Evolutionary conservation across 177 flowering plant species (phyloP), one percentile per base, ranked within the genome.

Genomic region (Vitis hybrid): DNA sequence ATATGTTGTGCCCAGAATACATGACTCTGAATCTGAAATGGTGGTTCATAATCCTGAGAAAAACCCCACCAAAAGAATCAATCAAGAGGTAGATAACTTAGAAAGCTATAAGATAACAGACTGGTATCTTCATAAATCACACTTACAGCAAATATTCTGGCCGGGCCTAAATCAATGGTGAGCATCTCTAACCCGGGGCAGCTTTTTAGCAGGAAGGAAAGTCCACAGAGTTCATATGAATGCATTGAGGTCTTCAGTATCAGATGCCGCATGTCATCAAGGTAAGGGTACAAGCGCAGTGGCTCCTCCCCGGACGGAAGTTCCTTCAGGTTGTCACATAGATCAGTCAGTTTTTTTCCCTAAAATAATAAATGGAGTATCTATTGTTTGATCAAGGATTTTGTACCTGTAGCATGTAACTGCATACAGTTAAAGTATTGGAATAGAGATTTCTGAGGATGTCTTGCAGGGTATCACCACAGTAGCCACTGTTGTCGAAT

Each of bases 391-490:
- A 24, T 24, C 27, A 24, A 24, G 27, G 27, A 24, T 24, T 24
- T 24, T 24, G 27, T 78, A 78, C 86, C 84, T 81, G 86, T 50
- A 77, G 78, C 30, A 71, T 12, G 58, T 40, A 77, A 65, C 72
- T 74, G 62, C 81, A 77, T 4, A 83, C 76, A 2, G 81, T 80
- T 57, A 81, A 58, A 24, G 27, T 65, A 12, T 52, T 56, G 40
- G 48, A 3, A 14, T 9, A 3, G 15, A 77, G 14, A 27, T 60
- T 6, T 3, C 12, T 1, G 1, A 83, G 35, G 2, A 78, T 7
- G 0, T n/a, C 4, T 17, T 12, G 56, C 27, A 83, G 69, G 68
- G 11, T 1, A 19, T 69, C 54, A 1, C 81, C 81, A 6, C 4
- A 6, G 14, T 30, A 52, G 2, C 81, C 81, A 6, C 4, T 3